Base-by-base conservation (phyloP, 2,329 filamentous ascomycete genomes). In the Botrytis sinoallii region DNA sequence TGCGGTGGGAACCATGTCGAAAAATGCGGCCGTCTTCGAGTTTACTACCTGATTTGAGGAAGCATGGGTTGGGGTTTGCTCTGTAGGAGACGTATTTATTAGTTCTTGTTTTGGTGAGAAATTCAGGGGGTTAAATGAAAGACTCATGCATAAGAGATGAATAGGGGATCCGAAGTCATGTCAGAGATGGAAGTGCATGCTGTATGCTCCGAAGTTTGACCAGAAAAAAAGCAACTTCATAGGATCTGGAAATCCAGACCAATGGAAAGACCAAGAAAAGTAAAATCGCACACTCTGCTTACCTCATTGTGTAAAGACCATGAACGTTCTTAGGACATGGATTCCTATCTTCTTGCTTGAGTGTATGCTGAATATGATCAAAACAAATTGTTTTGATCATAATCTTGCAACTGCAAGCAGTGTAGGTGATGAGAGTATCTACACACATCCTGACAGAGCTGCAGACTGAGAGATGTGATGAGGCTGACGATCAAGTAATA, bases 341-440 rank as follows among this genome's bases (percentile, higher is more conserved):
- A 32, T 10, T 42, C 8, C 38, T 57, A 25, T 69, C 66, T 6
- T 32, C 5, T 20, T 69, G 66, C 25, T 42, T 32, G 2, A 42
- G 29, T 0, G 66, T 69, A 32, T 69, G 66, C 6, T 69, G 66
- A 6, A 69, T 42, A 44, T 69, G 35, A 32, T 69, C 66, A 32
- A 42, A 69, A 59, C 66, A 69, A 32, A 69, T 32, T 18, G n/a
- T 69, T 29, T 69, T 25, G 5, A 69, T n/a, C 66, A 69, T 69
- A 7, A 69, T 59, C 1, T 25, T 18, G 20, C 66, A 69, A 29
- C 4, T 10, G 25, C 66, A 69, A 22, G 14, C 38, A 5, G 38
- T 42, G 12, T 69, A 69, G 3, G 8, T 29, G n/a, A 57, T 22
- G n/a, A 57, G 35, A 25, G 48, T 69, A 29, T 69, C 38, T 6